phyloP scores from a whole-genome alignment of 2,329 filamentous ascomycete species.

The Pseudopithomyces chartarum region DNA sequence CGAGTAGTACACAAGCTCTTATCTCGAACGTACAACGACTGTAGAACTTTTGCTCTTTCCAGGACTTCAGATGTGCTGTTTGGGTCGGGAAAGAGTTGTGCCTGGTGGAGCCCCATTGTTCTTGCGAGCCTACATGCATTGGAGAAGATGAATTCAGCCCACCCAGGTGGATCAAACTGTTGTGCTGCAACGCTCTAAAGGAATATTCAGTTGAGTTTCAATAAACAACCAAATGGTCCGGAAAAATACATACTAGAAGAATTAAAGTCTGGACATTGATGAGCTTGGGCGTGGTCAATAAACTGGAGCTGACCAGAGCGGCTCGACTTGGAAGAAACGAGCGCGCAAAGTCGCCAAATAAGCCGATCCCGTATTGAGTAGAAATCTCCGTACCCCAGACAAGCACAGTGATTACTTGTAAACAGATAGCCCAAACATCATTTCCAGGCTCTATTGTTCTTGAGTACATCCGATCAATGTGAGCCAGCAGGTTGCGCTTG shows the following conservation, averaged over 20 bases:
- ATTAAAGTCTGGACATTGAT: conserved; percentile 8
- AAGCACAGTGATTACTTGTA: conserved; percentile 6
- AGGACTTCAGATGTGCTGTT: neutral
- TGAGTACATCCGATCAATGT: conserved; percentile 5
- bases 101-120: conserved; percentile 7
- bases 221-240: neutral
- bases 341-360: conserved; percentile 3
- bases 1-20: conserved; percentile 4
- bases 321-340: conserved; percentile 3
- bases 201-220: neutral
- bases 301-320: neutral
- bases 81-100: neutral
- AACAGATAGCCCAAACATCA: conserved; percentile 4
- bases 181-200: neutral
- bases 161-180: conserved; percentile 5
- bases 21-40: neutral
- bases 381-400: conserved; percentile 2
- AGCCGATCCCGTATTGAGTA: neutral
- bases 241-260: neutral
- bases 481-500: conserved; percentile 3
- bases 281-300: conserved; percentile 4
- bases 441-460: conserved; percentile 1
- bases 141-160: conserved; percentile 4
- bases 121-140: conserved; percentile 4
- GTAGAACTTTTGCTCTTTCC: conserved; percentile 4